Conservation (phyloP, 352 stramenopile genomes). For the Phytophthora palmivora region DNA sequence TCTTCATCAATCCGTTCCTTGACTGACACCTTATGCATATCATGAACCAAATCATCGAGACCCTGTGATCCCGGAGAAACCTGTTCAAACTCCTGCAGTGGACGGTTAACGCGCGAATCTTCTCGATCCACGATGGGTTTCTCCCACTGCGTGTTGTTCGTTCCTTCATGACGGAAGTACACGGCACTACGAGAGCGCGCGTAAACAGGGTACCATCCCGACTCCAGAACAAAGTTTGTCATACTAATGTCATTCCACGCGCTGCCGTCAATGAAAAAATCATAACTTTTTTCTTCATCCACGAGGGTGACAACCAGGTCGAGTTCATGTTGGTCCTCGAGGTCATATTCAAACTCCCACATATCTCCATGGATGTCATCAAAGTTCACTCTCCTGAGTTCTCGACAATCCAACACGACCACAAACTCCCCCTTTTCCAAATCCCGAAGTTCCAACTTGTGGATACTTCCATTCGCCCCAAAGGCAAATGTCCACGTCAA, state of each 20-base stretch:
- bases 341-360: constrained; percentile 79
- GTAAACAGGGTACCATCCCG: constrained; percentile 79
- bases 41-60: constrained; percentile 37
- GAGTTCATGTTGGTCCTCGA: constrained; percentile 77
- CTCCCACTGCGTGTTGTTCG: constrained; percentile 77
- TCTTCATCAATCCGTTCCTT: constrained; percentile 34
- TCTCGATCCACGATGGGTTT: constrained; percentile 72
- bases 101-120: constrained; percentile 41
- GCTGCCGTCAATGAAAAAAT: constrained; percentile 80
- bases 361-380: constrained; percentile 71
- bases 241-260: constrained; percentile 74
- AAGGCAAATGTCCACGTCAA: constrained; percentile 87
- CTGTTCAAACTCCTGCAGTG: constrained; percentile 40
- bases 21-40: constrained; percentile 22
- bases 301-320: constrained; percentile 71
- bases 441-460: constrained; percentile 81
- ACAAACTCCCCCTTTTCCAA: constrained; percentile 79
- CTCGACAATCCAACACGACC: constrained; percentile 75
- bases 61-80: constrained; percentile 43
- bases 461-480: constrained; percentile 71
- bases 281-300: constrained; percentile 71
- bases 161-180: constrained; percentile 79
- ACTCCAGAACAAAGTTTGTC: constrained; percentile 86
- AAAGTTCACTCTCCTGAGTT: constrained; percentile 61
- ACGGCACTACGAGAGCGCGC: constrained; percentile 74